Evolutionary conservation across 805 yeast species (phyloP), one percentile per base, ranked within the genome.

Genomic region (Candida xyloterini): DNA sequence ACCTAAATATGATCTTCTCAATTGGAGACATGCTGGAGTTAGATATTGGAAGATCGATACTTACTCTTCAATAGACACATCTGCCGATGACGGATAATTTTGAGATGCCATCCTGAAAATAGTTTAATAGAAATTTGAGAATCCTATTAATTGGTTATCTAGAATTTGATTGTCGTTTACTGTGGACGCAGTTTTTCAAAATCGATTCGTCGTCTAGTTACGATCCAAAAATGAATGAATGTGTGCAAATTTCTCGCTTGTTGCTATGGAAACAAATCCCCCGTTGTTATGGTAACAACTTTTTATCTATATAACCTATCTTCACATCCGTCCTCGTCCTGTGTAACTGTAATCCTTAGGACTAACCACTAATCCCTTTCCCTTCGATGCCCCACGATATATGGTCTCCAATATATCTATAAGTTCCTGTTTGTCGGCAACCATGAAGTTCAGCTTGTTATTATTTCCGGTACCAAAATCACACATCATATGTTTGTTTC

Each of bases 381-480:
- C 97, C 66, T 89, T 89, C 21, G 78, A 67, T 1, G 98, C 98
- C 0, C 96, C 97, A 47, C 96, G 65, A 61, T 84, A 93, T 1
- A 91, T 78, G 0, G 90, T 82, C 56, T 93, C 99, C 9, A 93
- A 66, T 22, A 93, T 84, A 60, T 91, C 98, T 15, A 93, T 84
- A 70, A 93, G 63, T 51, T 89, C 97, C 59, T 91, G 96, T 45
- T 83, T 81, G 57, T 86, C 86, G 29, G 77, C 80, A 15, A 84
- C 59, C 10, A 78, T 71, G 62, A 91, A 91, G 56, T 88, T 89
- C 67, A 93, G 68, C 69, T 93, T 91, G 69, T 93, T 93, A 63
- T 93, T 93, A 59, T 93, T 89, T 23, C 99, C 99, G 0, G 98
- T 93, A 2, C 99, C 99, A 62, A 90, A 89, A 68, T 93, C 99